Percentiles rank a stretch among this genome's conserved stretches.
These are phyloP conservation scores for Crinitomyces ghanaensis DNA, from an alignment of 805 yeast genomes.

Conservation along the genomic window DNA sequence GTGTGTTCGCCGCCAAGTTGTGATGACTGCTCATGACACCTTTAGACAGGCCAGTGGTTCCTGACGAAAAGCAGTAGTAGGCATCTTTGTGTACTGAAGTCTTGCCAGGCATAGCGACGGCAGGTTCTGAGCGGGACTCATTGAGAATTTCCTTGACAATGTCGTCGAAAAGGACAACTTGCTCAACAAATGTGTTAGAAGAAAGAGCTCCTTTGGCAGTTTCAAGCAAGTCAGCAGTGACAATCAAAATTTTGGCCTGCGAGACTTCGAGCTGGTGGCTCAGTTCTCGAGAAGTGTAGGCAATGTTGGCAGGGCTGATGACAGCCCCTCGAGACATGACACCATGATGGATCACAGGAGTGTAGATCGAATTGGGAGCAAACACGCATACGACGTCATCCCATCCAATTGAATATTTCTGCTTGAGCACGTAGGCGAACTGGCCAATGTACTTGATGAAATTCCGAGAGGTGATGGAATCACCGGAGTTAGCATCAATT, in stretches of 20 bases:
- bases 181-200: too few species aligned
- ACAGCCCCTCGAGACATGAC: conserved; percentile 21
- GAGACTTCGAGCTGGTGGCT: conserved; percentile 19
- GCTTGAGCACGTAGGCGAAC: conserved; percentile 15
- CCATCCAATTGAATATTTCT: conserved; percentile 12
- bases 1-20: conserved; percentile 34
- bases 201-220: conserved; percentile 4
- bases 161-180: too few species aligned
- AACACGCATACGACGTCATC: conserved; percentile 24
- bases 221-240: conserved; percentile 8
- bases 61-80: conserved; percentile 24
- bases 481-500: conserved; percentile 17
- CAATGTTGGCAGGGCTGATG: conserved; percentile 25
- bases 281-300: conserved; percentile 24
- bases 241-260: conserved; percentile 15
- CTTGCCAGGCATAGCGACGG: background rate
- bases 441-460: conserved; percentile 10
- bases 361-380: conserved; percentile 20
- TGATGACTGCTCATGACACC: conserved; percentile 60
- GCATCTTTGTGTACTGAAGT: conserved; percentile 12
- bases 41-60: conserved; percentile 54
- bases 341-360: conserved; percentile 22
- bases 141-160: background rate
- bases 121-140: background rate
- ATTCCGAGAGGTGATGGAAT: conserved; percentile 10